Base-by-base conservation (phyloP, 345 rosid species). In the Reutealis trisperma region DNA sequence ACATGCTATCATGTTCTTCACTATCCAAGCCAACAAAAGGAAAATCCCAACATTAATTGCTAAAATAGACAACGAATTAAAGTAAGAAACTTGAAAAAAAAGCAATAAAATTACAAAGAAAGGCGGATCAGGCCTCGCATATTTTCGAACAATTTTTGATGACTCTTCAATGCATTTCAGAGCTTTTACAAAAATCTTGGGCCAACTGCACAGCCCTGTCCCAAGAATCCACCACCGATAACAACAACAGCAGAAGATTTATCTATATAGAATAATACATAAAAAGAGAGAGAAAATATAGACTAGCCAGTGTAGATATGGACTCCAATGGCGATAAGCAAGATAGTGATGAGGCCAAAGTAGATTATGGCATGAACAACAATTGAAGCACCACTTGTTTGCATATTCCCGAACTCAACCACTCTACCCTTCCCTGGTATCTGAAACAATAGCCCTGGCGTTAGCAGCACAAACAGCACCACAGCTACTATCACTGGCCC, bases 351-450 rank as follows among this genome's bases (percentile, higher is more conserved):
- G 81, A 88, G 87, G 74, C 85, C 88, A 32, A 86, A 86, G 81
- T 57, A 88, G 77, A 88, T 81, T 73, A 86, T 80, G 18, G 89
- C 76, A 70, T 88, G 91, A 12, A 88, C 89, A 12, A 86, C 78
- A 47, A 88, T 83, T 1, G 91, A 76, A 9, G 89, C 88, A 10
- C 87, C 88, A 22, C 89, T 88, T 2, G 91, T 88, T 80, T 88
- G 82, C 88, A 88, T 86, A 73, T 72, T 88, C 34, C 89, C 91
- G 42, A 88, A 88, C 24, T 88, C 91, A 27, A 88, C 89, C 2
- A 83, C 85, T 58, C 88, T 67, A 19, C 75, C 71, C 47, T 67
- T 77, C 18, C 89, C 89, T 10, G 91, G 91, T 74, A 88, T 85
- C 84, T 86, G 89, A 68, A 83, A 88, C 72, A 88, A 69, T 62